Percentiles rank a stretch among this genome's conserved stretches.
phyloP scores from a whole-genome alignment of 345 rosid genomes.

The Brassica rapa region DNA sequence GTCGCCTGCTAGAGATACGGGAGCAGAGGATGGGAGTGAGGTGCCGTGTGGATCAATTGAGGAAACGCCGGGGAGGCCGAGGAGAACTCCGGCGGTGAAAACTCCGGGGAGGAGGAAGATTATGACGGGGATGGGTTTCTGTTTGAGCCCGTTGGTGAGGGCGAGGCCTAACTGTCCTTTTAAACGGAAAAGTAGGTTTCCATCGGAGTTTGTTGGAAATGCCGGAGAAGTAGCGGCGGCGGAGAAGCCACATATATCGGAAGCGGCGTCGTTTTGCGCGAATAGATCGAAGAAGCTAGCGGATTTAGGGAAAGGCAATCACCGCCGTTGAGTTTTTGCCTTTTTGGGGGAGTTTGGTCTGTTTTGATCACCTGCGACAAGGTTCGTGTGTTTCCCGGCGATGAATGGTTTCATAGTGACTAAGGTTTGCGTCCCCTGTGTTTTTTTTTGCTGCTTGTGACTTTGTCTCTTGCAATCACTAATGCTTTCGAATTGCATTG shows the following conservation, averaged over 20 bases:
- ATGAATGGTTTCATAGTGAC: background rate
- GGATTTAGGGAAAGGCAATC: slow-evolving; percentile 73
- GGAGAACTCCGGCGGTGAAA: slow-evolving; percentile 33
- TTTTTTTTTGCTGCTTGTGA: background rate
- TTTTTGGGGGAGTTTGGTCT: slow-evolving; percentile 24
- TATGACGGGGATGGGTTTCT: slow-evolving; percentile 55
- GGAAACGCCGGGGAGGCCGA: slow-evolving; percentile 51
- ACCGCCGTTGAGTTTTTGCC: slow-evolving; percentile 55
- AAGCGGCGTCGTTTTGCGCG: slow-evolving; percentile 70
- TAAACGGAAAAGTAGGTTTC: slow-evolving; percentile 49
- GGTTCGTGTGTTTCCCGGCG: background rate
- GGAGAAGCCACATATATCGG: slow-evolving; percentile 63
- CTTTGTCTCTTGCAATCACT: background rate
- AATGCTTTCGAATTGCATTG: background rate
- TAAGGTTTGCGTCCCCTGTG: background rate
- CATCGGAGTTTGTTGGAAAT: slow-evolving; percentile 28
- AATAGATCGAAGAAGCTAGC: slow-evolving; percentile 88
- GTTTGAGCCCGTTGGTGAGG: slow-evolving; percentile 88
- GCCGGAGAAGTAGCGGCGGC: slow-evolving; percentile 51
- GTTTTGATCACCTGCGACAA: background rate
- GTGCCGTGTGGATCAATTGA: slow-evolving; percentile 47
- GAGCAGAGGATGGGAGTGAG: slow-evolving; percentile 45
- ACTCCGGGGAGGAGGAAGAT: slow-evolving; percentile 42
- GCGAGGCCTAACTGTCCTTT: slow-evolving; percentile 77
- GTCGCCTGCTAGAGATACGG: slow-evolving; percentile 66